These are phyloP conservation scores for Boletus vermiculosoides DNA, from an alignment of 768 basidiomycete genomes.

Conservation along the genomic window DNA sequence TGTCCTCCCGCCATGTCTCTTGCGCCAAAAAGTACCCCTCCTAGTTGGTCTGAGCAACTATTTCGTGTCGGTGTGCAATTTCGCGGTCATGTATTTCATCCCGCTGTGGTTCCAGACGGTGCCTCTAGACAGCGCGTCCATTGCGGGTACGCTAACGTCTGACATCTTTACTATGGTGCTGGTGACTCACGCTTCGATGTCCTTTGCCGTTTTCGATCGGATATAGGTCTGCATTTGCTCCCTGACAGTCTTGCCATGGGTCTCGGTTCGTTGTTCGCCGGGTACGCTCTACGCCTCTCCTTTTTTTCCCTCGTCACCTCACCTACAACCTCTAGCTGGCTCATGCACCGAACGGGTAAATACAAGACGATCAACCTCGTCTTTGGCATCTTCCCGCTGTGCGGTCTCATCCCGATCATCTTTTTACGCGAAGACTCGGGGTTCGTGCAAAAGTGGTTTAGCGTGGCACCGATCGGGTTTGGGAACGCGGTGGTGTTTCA, in stretches of 20 bases:
- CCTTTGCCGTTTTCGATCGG: too few relatives aligned
- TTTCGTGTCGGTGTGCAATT: slow-evolving; percentile 72
- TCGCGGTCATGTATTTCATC: slow-evolving; percentile 72
- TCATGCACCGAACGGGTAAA: slow-evolving; percentile 51
- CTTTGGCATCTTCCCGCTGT: slow-evolving; percentile 50
- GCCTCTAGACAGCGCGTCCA: slow-evolving; percentile 61
- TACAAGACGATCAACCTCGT: slow-evolving; percentile 47
- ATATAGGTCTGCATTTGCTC: slow-evolving; percentile 44
- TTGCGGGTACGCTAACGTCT: slow-evolving; percentile 45
- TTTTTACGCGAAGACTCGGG: slow-evolving; percentile 24
- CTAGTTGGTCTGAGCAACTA: slow-evolving; percentile 71
- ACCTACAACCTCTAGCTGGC: slow-evolving; percentile 30
- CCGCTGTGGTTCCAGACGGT: slow-evolving; percentile 86
- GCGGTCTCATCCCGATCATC: slow-evolving; percentile 41
- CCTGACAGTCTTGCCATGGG: slow-evolving; percentile 53
- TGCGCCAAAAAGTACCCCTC: slow-evolving; percentile 66
- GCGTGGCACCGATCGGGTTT: slow-evolving; percentile 18
- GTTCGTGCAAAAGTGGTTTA: slow-evolving; percentile 21
- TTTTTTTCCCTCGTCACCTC: neutral
- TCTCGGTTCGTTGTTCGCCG: slow-evolving; percentile 49
- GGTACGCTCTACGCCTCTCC: slow-evolving; percentile 23
- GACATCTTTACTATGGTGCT: neutral
- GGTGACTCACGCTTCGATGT: too few relatives aligned
- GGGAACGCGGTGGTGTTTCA: slow-evolving; percentile 21
- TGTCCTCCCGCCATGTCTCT: slow-evolving; percentile 61